Evolutionary conservation across 345 rosid genomes (phyloP).

Genomic region (Eucalyptus pauciflora): DNA sequence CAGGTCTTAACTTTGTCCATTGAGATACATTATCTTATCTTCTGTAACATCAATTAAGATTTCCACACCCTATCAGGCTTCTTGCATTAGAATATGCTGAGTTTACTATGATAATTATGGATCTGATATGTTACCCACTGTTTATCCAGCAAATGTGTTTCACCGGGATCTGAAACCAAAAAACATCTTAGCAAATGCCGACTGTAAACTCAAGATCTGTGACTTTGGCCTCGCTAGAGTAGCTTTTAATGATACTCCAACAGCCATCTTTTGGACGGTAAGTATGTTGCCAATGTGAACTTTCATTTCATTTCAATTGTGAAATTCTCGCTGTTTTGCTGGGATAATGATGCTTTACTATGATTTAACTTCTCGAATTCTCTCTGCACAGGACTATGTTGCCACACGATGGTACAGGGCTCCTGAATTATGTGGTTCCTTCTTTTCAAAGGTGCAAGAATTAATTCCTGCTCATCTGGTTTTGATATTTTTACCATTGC

Average conservation of each 20-base stretch:
- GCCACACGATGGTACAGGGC: slow-evolving; percentile 98
- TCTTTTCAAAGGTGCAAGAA: slow-evolving; percentile 75
- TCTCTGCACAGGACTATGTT: slow-evolving; percentile 65
- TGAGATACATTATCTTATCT: background rate
- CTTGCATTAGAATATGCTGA: background rate
- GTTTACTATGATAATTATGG: background rate
- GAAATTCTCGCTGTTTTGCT: background rate
- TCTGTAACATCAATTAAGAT: background rate
- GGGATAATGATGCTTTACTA: background rate
- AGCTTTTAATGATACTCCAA: slow-evolving; percentile 88
- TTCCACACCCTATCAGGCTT: background rate
- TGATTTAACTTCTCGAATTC: background rate
- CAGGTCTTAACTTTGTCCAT: slow-evolving; percentile 35
- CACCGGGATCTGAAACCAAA: slow-evolving; percentile 93
- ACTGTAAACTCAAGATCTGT: slow-evolving; percentile 93
- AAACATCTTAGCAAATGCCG: slow-evolving; percentile 90
- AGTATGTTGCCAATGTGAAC: background rate
- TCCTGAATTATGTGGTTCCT: slow-evolving; percentile 95
- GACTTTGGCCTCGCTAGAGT: slow-evolving; percentile 98
- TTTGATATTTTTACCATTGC: background rate
- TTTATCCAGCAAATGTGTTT: slow-evolving; percentile 71
- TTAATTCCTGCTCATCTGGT: background rate
- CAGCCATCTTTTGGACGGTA: slow-evolving; percentile 94
- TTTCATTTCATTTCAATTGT: background rate
- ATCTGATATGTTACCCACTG: background rate